phyloP scores from a whole-genome alignment of 2,329 filamentous ascomycete species.

The Stachybotrys elegans region DNA sequence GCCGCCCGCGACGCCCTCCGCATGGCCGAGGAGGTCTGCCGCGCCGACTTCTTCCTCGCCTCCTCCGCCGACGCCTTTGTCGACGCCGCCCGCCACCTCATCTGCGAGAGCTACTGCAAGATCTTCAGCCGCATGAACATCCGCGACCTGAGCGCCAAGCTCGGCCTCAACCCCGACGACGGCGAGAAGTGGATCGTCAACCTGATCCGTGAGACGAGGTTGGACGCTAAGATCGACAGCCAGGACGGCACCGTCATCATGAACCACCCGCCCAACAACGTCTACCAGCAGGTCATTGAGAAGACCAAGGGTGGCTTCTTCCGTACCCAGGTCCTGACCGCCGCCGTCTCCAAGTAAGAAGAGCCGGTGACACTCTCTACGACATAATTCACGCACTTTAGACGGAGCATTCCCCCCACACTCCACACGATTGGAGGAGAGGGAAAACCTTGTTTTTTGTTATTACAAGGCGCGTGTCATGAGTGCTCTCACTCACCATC shows the following conservation, averaged over 20 bases:
- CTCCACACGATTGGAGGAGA: too few species aligned
- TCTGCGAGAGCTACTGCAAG: constrained; percentile 99
- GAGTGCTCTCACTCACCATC: too few species aligned
- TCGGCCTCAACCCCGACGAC: constrained; percentile 88
- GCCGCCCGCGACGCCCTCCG: constrained; percentile 85
- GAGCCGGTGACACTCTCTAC: too few species aligned
- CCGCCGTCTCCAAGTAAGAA: constrained; percentile 52
- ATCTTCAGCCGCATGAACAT: constrained; percentile 99
- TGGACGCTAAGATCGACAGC: constrained; percentile 99
- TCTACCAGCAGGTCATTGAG: constrained; percentile 99
- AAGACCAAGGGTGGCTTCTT: constrained; percentile 99
- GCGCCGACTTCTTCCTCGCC: constrained; percentile 91
- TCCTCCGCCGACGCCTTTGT: constrained; percentile 83
- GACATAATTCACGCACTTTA: too few species aligned
- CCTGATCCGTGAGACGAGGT: constrained; percentile 92
- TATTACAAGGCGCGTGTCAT: too few species aligned
- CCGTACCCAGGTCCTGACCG: constrained; percentile 87
- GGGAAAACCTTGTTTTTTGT: too few species aligned
- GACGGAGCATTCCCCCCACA: too few species aligned
- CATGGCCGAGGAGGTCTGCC: constrained; percentile 85
- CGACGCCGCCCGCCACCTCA: constrained; percentile 89
- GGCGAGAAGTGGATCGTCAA: constrained; percentile 99
- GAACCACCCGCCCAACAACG: constrained; percentile 98
- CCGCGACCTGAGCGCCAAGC: constrained; percentile 86
- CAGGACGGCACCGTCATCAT: constrained; percentile 98